These are phyloP conservation scores for Chaetomium olivaceum DNA, from an alignment of 2,329 filamentous ascomycete genomes.

Conservation along the genomic window DNA sequence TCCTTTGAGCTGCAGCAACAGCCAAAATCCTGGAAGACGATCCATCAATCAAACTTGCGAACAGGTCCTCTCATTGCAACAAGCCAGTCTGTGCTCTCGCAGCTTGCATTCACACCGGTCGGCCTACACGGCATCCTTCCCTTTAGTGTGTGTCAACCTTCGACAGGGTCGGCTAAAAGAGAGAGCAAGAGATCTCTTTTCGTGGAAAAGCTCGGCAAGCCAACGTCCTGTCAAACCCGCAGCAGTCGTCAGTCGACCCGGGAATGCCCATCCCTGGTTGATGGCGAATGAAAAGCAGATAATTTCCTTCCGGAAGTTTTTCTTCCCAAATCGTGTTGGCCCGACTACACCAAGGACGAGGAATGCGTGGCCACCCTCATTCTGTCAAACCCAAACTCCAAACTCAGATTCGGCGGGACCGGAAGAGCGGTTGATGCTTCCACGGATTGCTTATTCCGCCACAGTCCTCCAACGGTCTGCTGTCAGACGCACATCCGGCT, in stretches of 20 bases:
- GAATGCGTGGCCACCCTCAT: background rate
- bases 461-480: conserved; percentile 9
- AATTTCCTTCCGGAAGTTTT: background rate
- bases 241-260: no score
- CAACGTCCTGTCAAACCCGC: background rate
- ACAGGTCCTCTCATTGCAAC: background rate
- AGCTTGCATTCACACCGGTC: conserved; percentile 11
- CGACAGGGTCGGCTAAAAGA: background rate
- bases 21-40: background rate
- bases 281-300: background rate
- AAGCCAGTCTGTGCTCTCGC: background rate
- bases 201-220: conserved; percentile 4
- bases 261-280: background rate
- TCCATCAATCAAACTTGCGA: background rate
- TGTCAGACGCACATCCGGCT: background rate
- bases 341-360: background rate
- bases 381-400: background rate
- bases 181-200: background rate
- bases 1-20: background rate
- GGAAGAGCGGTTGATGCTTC: background rate
- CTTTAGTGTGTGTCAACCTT: background rate
- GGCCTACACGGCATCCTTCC: conserved; percentile 9
- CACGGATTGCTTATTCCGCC: conserved; percentile 7
- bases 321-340: background rate
- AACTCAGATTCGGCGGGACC: background rate